Percentiles rank a stretch among this genome's conserved stretches.
phyloP scores from a whole-genome alignment of 805 yeast species.

The Nakazawaea wickerhamii region DNA sequence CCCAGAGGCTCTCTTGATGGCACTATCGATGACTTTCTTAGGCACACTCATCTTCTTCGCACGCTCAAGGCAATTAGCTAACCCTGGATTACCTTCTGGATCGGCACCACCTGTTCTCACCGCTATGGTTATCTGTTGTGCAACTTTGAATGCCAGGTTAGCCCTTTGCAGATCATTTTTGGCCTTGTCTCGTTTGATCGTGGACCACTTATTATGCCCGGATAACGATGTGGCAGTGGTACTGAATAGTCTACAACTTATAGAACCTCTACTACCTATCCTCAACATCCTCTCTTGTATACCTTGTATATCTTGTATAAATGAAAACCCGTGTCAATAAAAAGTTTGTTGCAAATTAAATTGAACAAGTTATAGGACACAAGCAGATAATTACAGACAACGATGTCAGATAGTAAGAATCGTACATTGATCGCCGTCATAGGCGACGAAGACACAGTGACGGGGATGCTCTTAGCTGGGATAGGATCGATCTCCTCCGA shows the following conservation, averaged over 20 bases:
- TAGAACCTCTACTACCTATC: not conserved
- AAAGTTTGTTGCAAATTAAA: not conserved
- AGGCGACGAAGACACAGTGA: constrained; percentile 97
- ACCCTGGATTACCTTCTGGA: constrained; percentile 48
- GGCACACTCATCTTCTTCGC: constrained; percentile 75
- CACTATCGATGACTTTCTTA: constrained; percentile 81
- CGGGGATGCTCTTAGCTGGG: constrained; percentile 94
- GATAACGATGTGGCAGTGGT: constrained; percentile 27
- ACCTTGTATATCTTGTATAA: not conserved
- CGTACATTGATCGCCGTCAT: constrained; percentile 87
- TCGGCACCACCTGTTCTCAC: constrained; percentile 73
- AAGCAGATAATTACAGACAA: no score
- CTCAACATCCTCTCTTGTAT: not conserved
- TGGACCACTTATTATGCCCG: constrained; percentile 96
- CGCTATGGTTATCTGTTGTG: constrained; percentile 69
- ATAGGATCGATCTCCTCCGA: constrained; percentile 73
- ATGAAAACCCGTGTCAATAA: not conserved
- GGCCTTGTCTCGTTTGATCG: constrained; percentile 90
- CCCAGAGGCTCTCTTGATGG: constrained; percentile 81
- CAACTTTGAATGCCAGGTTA: constrained; percentile 60
- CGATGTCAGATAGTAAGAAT: constrained; percentile 39
- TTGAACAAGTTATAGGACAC: not conserved
- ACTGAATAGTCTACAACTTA: not conserved
- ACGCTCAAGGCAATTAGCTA: constrained; percentile 68
- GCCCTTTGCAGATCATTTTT: constrained; percentile 81